Conservation (phyloP, 768 basidiomycete genomes). For the Lactifluus volemus region DNA sequence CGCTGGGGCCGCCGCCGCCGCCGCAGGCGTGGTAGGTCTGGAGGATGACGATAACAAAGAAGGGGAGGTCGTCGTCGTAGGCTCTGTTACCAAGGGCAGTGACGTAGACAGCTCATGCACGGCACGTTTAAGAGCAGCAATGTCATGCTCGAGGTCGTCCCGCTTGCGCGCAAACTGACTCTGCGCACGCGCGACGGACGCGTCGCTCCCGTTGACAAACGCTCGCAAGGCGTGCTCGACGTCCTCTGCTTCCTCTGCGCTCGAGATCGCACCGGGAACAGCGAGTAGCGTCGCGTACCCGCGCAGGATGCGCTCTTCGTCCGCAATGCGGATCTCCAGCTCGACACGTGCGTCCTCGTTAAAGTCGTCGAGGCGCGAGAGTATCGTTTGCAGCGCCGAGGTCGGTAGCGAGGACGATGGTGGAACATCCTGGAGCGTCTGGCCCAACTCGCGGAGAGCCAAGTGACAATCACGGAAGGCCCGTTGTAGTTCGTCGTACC, state of each 20-base stretch:
- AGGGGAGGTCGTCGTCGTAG: not conserved
- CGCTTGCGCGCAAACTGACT: slow-evolving; percentile 49
- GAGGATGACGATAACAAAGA: not conserved
- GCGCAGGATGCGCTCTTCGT: slow-evolving; percentile 54
- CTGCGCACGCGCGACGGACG: slow-evolving; percentile 37
- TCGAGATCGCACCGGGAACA: slow-evolving; percentile 41
- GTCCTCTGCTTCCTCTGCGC: slow-evolving; percentile 27
- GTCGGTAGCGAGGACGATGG: slow-evolving; percentile 7
- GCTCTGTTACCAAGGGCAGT: not conserved
- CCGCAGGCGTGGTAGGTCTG: slow-evolving; percentile 3
- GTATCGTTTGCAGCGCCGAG: slow-evolving; percentile 38
- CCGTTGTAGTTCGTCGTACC: slow-evolving; percentile 54
- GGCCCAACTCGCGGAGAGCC: slow-evolving; percentile 51
- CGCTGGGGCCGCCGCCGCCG: slow-evolving; percentile 1
- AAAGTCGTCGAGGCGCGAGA: slow-evolving; percentile 61
- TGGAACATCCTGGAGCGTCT: slow-evolving; percentile 23
- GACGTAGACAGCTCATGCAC: slow-evolving; percentile 35
- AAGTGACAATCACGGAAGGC: slow-evolving; percentile 64
- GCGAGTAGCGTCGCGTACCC: slow-evolving; percentile 64
- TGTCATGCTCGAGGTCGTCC: slow-evolving; percentile 68
- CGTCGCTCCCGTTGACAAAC: slow-evolving; percentile 49
- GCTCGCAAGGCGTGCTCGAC: slow-evolving; percentile 43
- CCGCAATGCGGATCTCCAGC: slow-evolving; percentile 67
- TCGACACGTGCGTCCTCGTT: slow-evolving; percentile 77
- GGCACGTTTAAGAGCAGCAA: slow-evolving; percentile 55